Percentiles rank a stretch among this genome's conserved stretches.
Conservation (phyloP, 2,329 filamentous ascomycete genomes). For the Coniochaeta sp. region DNA sequence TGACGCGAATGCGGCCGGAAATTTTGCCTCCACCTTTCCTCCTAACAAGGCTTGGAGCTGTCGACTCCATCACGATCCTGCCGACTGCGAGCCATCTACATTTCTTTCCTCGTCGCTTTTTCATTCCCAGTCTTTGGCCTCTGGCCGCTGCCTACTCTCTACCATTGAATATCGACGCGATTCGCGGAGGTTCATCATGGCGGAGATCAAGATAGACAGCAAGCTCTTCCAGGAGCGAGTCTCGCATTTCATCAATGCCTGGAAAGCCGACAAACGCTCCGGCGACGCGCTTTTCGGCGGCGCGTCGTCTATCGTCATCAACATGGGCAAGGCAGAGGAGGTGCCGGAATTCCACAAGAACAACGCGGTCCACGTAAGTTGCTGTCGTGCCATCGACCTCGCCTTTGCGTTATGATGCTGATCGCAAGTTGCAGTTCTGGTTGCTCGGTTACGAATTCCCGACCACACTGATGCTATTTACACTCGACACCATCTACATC, state of each 20-base stretch:
- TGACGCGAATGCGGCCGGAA: neutral
- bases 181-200: slow-evolving; percentile 39
- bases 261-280: slow-evolving; percentile 92
- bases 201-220: slow-evolving; percentile 92
- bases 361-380: slow-evolving; percentile 85
- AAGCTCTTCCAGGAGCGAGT: slow-evolving; percentile 90
- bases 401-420: slow-evolving; percentile 1
- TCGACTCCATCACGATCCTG: neutral
- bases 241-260: slow-evolving; percentile 77
- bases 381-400: neutral
- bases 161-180: neutral
- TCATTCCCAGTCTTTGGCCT: no score
- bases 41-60: neutral
- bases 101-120: neutral
- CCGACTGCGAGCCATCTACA: neutral
- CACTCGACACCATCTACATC: slow-evolving; percentile 78
- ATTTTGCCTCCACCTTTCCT: neutral
- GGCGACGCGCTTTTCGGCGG: slow-evolving; percentile 81
- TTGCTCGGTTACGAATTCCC: slow-evolving; percentile 97
- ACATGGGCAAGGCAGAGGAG: slow-evolving; percentile 95
- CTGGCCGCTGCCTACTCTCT: neutral
- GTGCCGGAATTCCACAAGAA: slow-evolving; percentile 86
- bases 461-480: slow-evolving; percentile 89
- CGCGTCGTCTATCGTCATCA: slow-evolving; percentile 75
- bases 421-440: slow-evolving; percentile 68